These are phyloP conservation scores for Coemansia sp. DNA, from an alignment of 192 early-diverging fungal species.

Conservation along the genomic window DNA sequence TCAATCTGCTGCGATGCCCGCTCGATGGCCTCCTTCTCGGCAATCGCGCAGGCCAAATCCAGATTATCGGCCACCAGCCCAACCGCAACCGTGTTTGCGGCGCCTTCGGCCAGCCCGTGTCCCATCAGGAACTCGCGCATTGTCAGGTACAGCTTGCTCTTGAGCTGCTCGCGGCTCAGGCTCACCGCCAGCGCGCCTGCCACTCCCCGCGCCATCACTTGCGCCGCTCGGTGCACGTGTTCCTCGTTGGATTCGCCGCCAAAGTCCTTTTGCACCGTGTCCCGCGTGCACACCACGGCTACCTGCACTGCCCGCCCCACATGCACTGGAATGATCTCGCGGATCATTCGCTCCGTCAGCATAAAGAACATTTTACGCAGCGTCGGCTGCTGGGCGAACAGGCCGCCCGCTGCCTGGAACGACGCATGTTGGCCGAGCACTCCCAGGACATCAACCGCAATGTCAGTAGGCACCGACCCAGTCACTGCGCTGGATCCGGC, in stretches of 20 bases:
- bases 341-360: slow-evolving; percentile 83
- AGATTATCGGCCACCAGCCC: slow-evolving; percentile 88
- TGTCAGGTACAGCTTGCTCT: slow-evolving; percentile 65
- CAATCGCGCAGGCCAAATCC: slow-evolving; percentile 88
- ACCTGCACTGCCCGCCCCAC: slow-evolving; percentile 92
- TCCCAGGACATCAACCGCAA: slow-evolving; percentile 38
- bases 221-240: slow-evolving; percentile 88
- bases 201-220: slow-evolving; percentile 91
- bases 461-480: no score
- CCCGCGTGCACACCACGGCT: slow-evolving; percentile 85
- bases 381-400: slow-evolving; percentile 79
- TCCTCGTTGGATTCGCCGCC: slow-evolving; percentile 91
- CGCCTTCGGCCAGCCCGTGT: slow-evolving; percentile 34
- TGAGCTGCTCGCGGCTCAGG: slow-evolving; percentile 88
- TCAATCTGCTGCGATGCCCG: slow-evolving; percentile 95
- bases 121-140: slow-evolving; percentile 45
- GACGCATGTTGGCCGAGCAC: slow-evolving; percentile 45
- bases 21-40: slow-evolving; percentile 93
- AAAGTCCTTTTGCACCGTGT: slow-evolving; percentile 94
- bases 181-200: slow-evolving; percentile 84
- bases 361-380: slow-evolving; percentile 83
- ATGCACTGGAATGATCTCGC: slow-evolving; percentile 83
- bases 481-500: no score
- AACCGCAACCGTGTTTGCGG: slow-evolving; percentile 76
- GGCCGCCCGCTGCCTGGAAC: slow-evolving; percentile 74